Conservation (phyloP, 2,329 filamentous ascomycete genomes). For the Pyrenochaeta sp. region DNA sequence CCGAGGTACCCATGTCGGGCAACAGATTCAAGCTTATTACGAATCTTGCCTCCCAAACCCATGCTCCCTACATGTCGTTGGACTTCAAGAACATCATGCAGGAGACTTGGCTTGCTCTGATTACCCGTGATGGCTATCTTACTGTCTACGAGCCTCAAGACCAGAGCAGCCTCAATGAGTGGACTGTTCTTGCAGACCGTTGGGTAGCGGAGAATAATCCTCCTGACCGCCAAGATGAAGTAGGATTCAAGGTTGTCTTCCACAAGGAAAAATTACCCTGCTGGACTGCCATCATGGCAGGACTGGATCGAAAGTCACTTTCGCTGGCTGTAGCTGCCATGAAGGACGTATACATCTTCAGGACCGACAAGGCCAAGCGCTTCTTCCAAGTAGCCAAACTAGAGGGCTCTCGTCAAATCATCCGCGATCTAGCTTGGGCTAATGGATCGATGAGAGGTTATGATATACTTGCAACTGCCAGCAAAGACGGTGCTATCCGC, state of each 20-base stretch:
- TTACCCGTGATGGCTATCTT: slow-evolving; percentile 82
- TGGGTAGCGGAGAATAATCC: slow-evolving; percentile 68
- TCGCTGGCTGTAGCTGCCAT: slow-evolving; percentile 86
- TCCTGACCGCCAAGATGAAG: slow-evolving; percentile 82
- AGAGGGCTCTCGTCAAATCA: slow-evolving; percentile 74
- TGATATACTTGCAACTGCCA: slow-evolving; percentile 89
- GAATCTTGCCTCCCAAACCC: slow-evolving; percentile 70
- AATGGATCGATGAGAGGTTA: slow-evolving; percentile 89
- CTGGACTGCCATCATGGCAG: slow-evolving; percentile 78
- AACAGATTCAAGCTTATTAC: slow-evolving; percentile 79
- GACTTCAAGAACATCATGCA: slow-evolving; percentile 85
- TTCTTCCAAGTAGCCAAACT: slow-evolving; percentile 87
- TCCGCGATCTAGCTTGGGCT: slow-evolving; percentile 91
- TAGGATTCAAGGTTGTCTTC: slow-evolving; percentile 84
- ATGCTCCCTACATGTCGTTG: slow-evolving; percentile 76
- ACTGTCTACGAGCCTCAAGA: slow-evolving; percentile 85
- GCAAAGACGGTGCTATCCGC: slow-evolving; percentile 87
- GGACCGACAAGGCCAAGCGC: slow-evolving; percentile 75
- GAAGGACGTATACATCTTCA: slow-evolving; percentile 81
- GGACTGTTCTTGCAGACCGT: slow-evolving; percentile 77
- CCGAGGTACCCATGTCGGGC: slow-evolving; percentile 74
- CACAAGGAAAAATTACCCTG: slow-evolving; percentile 86
- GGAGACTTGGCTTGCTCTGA: slow-evolving; percentile 84
- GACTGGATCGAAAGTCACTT: slow-evolving; percentile 80
- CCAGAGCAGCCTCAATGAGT: slow-evolving; percentile 80